Conservation (phyloP, 2,329 filamentous ascomycete species). For the Calonectria pseudoreteaudii region DNA sequence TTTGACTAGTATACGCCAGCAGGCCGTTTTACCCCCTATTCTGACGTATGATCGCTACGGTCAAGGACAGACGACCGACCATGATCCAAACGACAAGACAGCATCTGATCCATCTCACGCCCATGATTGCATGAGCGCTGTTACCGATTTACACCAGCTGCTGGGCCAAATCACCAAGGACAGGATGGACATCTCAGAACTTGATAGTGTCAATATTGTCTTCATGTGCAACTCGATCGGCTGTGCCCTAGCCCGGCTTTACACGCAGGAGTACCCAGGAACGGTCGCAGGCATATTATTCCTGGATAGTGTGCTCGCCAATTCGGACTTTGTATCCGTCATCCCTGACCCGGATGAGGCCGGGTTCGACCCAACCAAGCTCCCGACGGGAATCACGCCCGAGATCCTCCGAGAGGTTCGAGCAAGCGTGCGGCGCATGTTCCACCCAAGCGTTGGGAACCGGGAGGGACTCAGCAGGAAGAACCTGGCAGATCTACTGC, state of each 20-base stretch:
- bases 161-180: neutral
- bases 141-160: constrained; percentile 36
- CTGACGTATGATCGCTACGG: constrained; percentile 70
- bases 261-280: constrained; percentile 58
- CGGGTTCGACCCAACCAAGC: constrained; percentile 53
- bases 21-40: constrained; percentile 49
- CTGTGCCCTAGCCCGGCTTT: constrained; percentile 59
- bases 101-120: constrained; percentile 53
- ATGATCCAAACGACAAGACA: constrained; percentile 57
- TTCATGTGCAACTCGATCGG: constrained; percentile 40
- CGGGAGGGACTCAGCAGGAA: constrained; percentile 35
- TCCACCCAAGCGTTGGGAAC: constrained; percentile 36
- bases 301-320: constrained; percentile 69
- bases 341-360: constrained; percentile 66
- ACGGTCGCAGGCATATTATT: constrained; percentile 60
- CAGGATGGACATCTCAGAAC: neutral
- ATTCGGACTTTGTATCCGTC: constrained; percentile 65
- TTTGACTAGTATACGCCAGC: neutral
- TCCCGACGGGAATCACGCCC: constrained; percentile 25
- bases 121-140: constrained; percentile 58
- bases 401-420: constrained; percentile 26
- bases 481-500: constrained; percentile 35
- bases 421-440: constrained; percentile 23
- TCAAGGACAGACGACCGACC: constrained; percentile 59
- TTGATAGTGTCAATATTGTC: constrained; percentile 12